Percentiles rank a stretch among this genome's conserved stretches.
These are phyloP conservation scores for Thamnidium elegans DNA, from an alignment of 192 early-diverging fungal species.

Conservation along the genomic window DNA sequence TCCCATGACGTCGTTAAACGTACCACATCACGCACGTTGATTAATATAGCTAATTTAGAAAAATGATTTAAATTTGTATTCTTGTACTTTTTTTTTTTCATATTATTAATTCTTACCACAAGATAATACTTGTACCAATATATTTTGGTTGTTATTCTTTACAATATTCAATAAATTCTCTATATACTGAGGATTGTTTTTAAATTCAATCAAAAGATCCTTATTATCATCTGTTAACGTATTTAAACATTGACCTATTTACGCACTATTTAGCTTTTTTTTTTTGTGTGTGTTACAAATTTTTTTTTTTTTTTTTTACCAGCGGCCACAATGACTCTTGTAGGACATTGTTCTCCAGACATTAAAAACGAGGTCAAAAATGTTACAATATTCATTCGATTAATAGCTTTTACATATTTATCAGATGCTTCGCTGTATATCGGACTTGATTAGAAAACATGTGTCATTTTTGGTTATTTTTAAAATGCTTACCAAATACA, in stretches of 20 bases:
- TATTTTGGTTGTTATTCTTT: slow-evolving; percentile 30
- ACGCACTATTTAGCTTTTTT: not conserved
- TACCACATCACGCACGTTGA: slow-evolving; percentile 48
- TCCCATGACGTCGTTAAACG: slow-evolving; percentile 32
- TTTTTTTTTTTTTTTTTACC: slow-evolving; percentile 32
- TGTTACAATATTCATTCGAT: slow-evolving; percentile 54
- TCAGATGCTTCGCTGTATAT: slow-evolving; percentile 65
- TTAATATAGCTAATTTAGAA: slow-evolving; percentile 18
- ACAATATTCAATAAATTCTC: slow-evolving; percentile 48
- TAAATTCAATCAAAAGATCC: slow-evolving; percentile 55
- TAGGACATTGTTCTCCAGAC: slow-evolving; percentile 44
- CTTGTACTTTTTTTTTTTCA: not conserved
- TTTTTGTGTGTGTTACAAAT: not conserved
- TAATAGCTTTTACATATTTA: slow-evolving; percentile 62
- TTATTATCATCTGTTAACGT: slow-evolving; percentile 80
- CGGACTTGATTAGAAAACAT: not conserved
- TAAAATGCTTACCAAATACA: slow-evolving; percentile 35
- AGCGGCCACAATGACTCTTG: slow-evolving; percentile 48
- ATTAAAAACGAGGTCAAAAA: slow-evolving; percentile 72
- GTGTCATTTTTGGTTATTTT: not conserved
- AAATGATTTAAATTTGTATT: no score
- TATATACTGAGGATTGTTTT: slow-evolving; percentile 54
- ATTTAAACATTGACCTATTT: slow-evolving; percentile 72
- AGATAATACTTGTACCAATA: slow-evolving; percentile 66
- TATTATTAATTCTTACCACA: slow-evolving; percentile 48